Base-by-base conservation (phyloP, 495 filamentous ascomycete genomes). In the Aspergillus saccharolyticus region DNA sequence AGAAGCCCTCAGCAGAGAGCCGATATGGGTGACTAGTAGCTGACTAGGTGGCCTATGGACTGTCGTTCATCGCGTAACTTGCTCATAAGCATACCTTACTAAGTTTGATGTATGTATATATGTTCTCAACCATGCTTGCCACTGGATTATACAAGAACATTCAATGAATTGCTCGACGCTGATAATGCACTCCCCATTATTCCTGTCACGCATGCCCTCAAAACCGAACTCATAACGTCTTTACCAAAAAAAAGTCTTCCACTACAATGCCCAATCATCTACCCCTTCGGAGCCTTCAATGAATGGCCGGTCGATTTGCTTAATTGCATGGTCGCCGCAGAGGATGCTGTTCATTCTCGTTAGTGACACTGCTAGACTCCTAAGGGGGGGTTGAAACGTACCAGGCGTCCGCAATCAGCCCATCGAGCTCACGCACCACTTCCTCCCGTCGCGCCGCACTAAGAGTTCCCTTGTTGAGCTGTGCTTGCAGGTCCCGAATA, bases 241-340 rank as follows among this genome's bases (percentile, higher is more conserved):
- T 39, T 9, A 5, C 25, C 25, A 9, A 28, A 5, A 9, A 5
- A 8, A 15, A 30, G 4, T 30, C 25, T 39, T 39, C 33, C 24
- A 25, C 72, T 73, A 96, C 50, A 97, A 71, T 51, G 85, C 85
- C 94, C 94, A 98, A 62, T 96, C 94, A 49, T 85, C 82, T 54
- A 69, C 71, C 63, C 89, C 80, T 57, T 97, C 91, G 7, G 77
- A 77, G 4, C 81, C 70, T 15, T 76, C 76, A 19, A 97, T 80
- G 69, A 98, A 97, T 2, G 94, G 90, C 71, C 95, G 91, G 60
- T 96, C 90, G 42, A 98, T 91, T 57, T 86, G 78, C 75, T 89
- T 91, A 62, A 98, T 92, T 2, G 92, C 94, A 74, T 91, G 88
- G 63, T 97, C 94, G 64, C 89, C 90, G 65, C 94, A 98, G 39